phyloP scores from a whole-genome alignment of 768 basidiomycete genomes.

The Pluteus cervinus region DNA sequence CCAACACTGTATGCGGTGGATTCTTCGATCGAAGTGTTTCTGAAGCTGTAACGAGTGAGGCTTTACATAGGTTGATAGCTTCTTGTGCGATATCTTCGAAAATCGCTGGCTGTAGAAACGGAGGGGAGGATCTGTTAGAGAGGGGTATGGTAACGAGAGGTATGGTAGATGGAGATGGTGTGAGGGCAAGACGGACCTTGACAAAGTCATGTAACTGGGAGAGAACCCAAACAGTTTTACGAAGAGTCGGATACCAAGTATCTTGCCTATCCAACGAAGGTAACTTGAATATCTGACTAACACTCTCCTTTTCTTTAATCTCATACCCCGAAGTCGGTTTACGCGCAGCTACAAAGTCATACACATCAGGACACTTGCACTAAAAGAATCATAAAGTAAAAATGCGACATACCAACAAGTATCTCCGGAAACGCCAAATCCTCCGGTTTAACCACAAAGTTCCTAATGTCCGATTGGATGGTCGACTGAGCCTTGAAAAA shows the following conservation, averaged over 20 bases:
- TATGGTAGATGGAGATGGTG: too few relatives aligned
- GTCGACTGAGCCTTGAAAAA: slow-evolving; percentile 96
- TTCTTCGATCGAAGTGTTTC: slow-evolving; percentile 52
- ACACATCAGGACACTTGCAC: background rate
- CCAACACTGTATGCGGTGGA: slow-evolving; percentile 40
- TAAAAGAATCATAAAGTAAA: slow-evolving; percentile 6
- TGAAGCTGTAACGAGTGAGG: slow-evolving; percentile 72
- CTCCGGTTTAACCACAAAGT: slow-evolving; percentile 69
- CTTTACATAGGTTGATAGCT: slow-evolving; percentile 75
- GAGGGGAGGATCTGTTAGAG: slow-evolving; percentile 5
- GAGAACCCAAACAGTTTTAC: slow-evolving; percentile 88
- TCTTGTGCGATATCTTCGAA: slow-evolving; percentile 97
- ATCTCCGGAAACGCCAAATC: slow-evolving; percentile 88
- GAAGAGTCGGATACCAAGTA: slow-evolving; percentile 89
- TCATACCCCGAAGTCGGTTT: slow-evolving; percentile 38
- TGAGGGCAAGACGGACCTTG: slow-evolving; percentile 64
- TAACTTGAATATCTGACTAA: slow-evolving; percentile 63
- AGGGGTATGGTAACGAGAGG: background rate
- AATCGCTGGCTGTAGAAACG: slow-evolving; percentile 77
- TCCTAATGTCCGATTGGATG: slow-evolving; percentile 82
- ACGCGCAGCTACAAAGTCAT: slow-evolving; percentile 31
- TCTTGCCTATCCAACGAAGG: slow-evolving; percentile 70
- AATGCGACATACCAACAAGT: slow-evolving; percentile 50
- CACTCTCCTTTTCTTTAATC: slow-evolving; percentile 62
- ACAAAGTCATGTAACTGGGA: slow-evolving; percentile 88